Conservation (phyloP, 2,329 filamentous ascomycete species). For the Xylariaceae sp. region DNA sequence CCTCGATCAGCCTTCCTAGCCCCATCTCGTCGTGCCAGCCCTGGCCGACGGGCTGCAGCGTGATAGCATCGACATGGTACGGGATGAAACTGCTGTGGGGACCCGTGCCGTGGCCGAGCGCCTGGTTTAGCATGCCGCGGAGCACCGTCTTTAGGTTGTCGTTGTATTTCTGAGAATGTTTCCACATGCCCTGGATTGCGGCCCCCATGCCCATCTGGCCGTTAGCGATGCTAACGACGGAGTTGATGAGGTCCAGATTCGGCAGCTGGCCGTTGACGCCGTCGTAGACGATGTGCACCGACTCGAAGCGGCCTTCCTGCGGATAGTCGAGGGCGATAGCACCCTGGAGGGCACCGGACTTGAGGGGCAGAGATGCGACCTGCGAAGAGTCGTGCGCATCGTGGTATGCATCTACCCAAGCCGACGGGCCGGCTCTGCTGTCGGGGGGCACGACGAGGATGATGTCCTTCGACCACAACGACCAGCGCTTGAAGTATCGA, state of each 20-base stretch:
- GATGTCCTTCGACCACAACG: constrained; percentile 98
- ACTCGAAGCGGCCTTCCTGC: constrained; percentile 80
- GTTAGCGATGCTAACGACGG: constrained; percentile 81
- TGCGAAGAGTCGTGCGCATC: constrained; percentile 75
- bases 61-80: constrained; percentile 96
- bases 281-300: constrained; percentile 90
- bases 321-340: constrained; percentile 94
- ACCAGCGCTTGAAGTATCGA: constrained; percentile 97
- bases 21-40: constrained; percentile 99
- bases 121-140: constrained; percentile 89
- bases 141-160: constrained; percentile 87
- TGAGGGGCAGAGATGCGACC: constrained; percentile 79
- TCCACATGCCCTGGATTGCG: constrained; percentile 82
- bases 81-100: constrained; percentile 96
- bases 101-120: constrained; percentile 83
- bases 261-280: constrained; percentile 94
- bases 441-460: constrained; percentile 89
- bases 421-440: constrained; percentile 86
- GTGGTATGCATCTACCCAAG: constrained; percentile 98
- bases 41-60: constrained; percentile 83
- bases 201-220: constrained; percentile 91
- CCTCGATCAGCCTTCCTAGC: constrained; percentile 85
- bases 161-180: constrained; percentile 74
- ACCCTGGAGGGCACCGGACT: constrained; percentile 90
- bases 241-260: constrained; percentile 95